Evolutionary conservation across 1,284 basidiomycete species (phyloP).

Genomic region (Schizophyllum amplum): DNA sequence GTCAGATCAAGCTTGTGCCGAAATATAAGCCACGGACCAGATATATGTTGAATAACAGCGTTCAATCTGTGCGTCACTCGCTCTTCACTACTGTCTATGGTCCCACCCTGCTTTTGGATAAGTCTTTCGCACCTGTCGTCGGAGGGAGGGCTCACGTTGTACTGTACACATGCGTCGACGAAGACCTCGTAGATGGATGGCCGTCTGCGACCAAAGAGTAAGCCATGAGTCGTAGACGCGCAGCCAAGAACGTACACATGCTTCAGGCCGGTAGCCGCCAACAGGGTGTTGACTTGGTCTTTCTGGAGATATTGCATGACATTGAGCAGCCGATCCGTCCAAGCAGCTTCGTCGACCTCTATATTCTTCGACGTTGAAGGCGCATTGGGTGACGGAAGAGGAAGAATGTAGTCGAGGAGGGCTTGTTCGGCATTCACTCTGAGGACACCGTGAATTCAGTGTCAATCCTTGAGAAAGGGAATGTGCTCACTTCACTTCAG

Average conservation of each 20-base stretch:
- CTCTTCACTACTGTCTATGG: constrained; percentile 76
- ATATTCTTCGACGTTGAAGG: constrained; percentile 35
- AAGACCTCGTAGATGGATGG: constrained; percentile 60
- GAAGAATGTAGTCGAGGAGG: constrained; percentile 72
- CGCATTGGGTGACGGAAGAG: constrained; percentile 50
- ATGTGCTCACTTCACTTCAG: neutral
- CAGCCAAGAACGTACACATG: constrained; percentile 33
- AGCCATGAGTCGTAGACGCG: neutral
- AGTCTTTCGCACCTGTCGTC: constrained; percentile 4
- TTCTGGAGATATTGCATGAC: constrained; percentile 71
- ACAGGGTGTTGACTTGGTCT: constrained; percentile 45
- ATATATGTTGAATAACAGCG: constrained; percentile 47
- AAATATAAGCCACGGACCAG: constrained; percentile 38
- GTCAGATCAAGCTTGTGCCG: constrained; percentile 1
- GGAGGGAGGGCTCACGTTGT: constrained; percentile 58
- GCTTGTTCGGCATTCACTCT: constrained; percentile 57
- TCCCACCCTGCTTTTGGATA: constrained; percentile 57
- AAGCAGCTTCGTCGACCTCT: constrained; percentile 69
- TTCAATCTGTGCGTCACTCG: constrained; percentile 48
- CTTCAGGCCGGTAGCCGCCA: constrained; percentile 58
- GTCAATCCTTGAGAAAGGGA: neutral
- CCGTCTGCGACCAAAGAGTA: constrained; percentile 38
- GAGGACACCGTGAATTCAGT: neutral
- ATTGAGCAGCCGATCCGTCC: constrained; percentile 79
- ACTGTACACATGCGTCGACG: constrained; percentile 61